Evolutionary conservation across 345 rosid species (phyloP).

Genomic region (Conringia planisiliqua): DNA sequence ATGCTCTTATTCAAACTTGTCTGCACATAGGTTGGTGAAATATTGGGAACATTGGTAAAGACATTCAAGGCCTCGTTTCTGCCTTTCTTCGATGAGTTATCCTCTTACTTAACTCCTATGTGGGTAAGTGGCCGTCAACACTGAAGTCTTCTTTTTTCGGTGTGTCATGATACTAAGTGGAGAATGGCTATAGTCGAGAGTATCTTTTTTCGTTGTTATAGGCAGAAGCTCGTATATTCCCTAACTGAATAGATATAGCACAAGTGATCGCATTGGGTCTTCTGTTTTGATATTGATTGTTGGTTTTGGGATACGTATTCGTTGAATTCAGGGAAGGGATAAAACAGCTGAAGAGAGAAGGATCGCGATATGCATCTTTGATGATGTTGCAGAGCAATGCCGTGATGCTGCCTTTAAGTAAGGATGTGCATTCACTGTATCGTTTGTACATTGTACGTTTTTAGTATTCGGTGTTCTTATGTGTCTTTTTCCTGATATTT

Average conservation of each 20-base stretch:
- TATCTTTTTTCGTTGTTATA: conserved; percentile 4
- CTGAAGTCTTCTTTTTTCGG: background rate
- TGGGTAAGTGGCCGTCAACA: conserved; percentile 68
- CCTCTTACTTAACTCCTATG: conserved; percentile 97
- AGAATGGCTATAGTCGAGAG: background rate
- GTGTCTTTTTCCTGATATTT: conserved; percentile 11
- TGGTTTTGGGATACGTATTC: background rate
- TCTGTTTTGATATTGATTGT: conserved; percentile 6
- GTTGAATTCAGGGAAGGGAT: conserved; percentile 74
- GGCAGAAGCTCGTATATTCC: background rate
- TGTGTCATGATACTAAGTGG: conserved; percentile 3
- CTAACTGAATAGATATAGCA: background rate
- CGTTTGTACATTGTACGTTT: background rate
- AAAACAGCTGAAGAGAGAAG: conserved; percentile 99
- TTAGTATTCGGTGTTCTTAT: conserved; percentile 10
- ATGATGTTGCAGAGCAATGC: conserved; percentile 99
- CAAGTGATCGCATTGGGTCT: background rate
- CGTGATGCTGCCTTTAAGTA: conserved; percentile 93
- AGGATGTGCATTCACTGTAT: conserved; percentile 20
- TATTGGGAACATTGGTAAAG: conserved; percentile 95
- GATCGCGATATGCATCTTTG: conserved; percentile 98
- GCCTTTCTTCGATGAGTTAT: conserved; percentile 90
- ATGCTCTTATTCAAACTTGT: background rate
- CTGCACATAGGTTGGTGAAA: conserved; percentile 84
- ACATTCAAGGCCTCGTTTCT: conserved; percentile 88